Conservation (phyloP, 2,329 filamentous ascomycete species). For the Fusarium abutilonis region DNA sequence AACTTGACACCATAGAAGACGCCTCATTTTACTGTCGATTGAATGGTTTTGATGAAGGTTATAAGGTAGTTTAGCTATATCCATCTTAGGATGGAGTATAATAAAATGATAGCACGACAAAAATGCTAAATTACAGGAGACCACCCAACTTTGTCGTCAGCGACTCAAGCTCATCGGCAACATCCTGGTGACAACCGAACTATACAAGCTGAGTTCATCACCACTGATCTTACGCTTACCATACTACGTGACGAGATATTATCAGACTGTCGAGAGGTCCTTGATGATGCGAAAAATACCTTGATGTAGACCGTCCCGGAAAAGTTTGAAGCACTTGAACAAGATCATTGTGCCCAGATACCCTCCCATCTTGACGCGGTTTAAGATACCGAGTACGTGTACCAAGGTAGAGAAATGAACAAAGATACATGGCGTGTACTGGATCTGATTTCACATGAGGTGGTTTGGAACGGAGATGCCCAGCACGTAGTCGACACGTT, state of each 20-base stretch:
- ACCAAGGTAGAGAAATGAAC: too few species aligned
- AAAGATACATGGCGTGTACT: too few species aligned
- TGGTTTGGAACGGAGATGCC: too few species aligned
- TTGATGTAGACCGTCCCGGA: neutral
- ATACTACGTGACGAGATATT: neutral
- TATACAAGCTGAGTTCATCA: neutral
- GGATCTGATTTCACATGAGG: too few species aligned
- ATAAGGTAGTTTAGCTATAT: too few species aligned
- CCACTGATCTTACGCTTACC: neutral
- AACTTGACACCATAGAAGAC: too few species aligned
- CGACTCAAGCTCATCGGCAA: neutral
- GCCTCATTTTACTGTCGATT: too few species aligned
- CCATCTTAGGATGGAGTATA: too few species aligned
- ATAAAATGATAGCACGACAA: neutral
- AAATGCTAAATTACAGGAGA: neutral
- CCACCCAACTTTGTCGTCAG: neutral
- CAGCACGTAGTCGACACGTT: too few species aligned
- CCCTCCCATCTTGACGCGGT: neutral
- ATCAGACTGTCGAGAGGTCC: neutral
- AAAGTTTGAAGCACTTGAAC: constrained; percentile 8
- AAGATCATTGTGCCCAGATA: neutral
- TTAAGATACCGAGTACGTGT: neutral
- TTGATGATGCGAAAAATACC: constrained; percentile 1
- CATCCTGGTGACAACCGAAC: neutral
- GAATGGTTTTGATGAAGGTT: too few species aligned